Conservation (phyloP, 306 rosid genomes). For the Citrullus amarus region DNA sequence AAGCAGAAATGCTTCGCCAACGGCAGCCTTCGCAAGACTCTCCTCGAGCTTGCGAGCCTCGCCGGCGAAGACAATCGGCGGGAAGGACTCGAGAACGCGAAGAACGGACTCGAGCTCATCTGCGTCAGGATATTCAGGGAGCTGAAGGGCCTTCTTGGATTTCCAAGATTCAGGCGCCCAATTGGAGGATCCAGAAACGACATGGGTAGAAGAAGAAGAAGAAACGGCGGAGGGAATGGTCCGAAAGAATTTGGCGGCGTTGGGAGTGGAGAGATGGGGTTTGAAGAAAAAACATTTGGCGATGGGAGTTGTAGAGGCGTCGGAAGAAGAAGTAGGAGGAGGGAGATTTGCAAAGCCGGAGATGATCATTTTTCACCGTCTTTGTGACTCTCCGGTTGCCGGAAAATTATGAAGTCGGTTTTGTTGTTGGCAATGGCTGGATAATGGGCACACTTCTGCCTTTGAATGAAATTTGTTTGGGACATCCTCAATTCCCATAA, state of each 20-base stretch:
- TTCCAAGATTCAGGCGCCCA: slow-evolving; percentile 33
- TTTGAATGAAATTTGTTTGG: neutral
- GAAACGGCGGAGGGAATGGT: slow-evolving; percentile 3
- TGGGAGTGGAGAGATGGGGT: neutral
- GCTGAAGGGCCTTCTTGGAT: slow-evolving; percentile 27
- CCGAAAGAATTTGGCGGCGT: neutral
- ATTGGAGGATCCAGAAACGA: neutral
- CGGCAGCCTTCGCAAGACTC: slow-evolving; percentile 28
- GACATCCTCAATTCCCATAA: neutral
- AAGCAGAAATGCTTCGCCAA: slow-evolving; percentile 30
- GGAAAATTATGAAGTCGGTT: neutral
- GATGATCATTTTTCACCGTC: neutral
- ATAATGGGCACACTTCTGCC: neutral
- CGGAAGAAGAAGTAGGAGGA: neutral
- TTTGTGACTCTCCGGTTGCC: neutral
- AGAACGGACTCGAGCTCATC: slow-evolving; percentile 23
- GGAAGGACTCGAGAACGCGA: slow-evolving; percentile 21
- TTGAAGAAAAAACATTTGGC: neutral
- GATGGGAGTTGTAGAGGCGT: neutral
- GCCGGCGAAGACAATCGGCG: slow-evolving; percentile 32
- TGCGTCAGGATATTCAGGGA: slow-evolving; percentile 24
- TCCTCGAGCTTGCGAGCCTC: slow-evolving; percentile 30
- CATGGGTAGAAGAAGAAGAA: neutral
- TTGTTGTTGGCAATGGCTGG: neutral
- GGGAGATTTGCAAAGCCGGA: neutral